Evolutionary conservation across 1,139 yeast species (phyloP).

Genomic region (Cylindricascospora bacillispora): DNA sequence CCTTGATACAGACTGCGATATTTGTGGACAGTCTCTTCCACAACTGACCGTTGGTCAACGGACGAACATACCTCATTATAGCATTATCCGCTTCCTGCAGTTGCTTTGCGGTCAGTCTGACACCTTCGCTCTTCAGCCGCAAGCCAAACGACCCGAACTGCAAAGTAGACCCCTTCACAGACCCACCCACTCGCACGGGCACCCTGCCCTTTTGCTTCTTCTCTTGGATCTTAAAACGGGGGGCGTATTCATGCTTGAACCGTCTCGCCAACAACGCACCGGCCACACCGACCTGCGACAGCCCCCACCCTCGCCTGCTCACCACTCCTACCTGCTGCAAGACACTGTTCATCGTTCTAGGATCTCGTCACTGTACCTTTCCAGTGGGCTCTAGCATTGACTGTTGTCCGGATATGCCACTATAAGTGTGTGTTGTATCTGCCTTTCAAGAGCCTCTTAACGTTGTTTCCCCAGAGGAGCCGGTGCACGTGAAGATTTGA

Average conservation of each 20-base stretch:
- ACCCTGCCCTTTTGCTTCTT: constrained; percentile 94
- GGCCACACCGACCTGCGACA: constrained; percentile 2
- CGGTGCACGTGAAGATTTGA: too few species aligned
- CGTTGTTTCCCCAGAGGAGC: too few species aligned
- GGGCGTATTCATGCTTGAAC: constrained; percentile 76
- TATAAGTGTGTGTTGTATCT: too few species aligned
- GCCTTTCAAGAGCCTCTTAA: too few species aligned
- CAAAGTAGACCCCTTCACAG: constrained; percentile 72
- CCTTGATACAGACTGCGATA: constrained; percentile 87
- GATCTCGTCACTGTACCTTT: too few species aligned
- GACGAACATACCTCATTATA: constrained; percentile 65
- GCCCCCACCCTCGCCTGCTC: neutral
- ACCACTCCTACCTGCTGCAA: too few species aligned
- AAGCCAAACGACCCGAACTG: constrained; percentile 79
- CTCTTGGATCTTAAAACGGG: constrained; percentile 57
- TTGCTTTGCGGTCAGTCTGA: constrained; percentile 79
- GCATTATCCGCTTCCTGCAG: constrained; percentile 85
- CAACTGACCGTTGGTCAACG: constrained; percentile 40
- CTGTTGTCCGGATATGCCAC: too few species aligned
- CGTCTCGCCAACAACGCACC: too few species aligned
- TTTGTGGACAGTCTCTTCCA: constrained; percentile 76
- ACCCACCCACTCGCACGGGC: constrained; percentile 89
- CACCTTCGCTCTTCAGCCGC: constrained; percentile 77
- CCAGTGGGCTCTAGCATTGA: too few species aligned
- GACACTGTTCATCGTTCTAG: too few species aligned